A percentile compares a stretch with the other conserved stretches of the same genome.
These are phyloP conservation scores for Trichoderma sp. DNA, from an alignment of 2,329 filamentous ascomycete genomes.

Conservation along the genomic window DNA sequence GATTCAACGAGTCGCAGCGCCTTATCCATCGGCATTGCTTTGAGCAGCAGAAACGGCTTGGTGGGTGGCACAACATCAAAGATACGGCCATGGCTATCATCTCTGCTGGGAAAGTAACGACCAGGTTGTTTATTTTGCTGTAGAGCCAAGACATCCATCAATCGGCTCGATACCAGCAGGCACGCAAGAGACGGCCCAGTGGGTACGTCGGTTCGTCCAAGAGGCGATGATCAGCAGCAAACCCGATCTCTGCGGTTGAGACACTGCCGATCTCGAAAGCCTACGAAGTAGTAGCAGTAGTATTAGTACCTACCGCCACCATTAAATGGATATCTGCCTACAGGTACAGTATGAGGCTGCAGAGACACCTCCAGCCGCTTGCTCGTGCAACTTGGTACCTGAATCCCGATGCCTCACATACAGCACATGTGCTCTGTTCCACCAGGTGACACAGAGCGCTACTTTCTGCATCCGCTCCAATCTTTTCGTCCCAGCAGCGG, in stretches of 20 bases:
- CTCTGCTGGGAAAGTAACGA: neutral
- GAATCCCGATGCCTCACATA: neutral
- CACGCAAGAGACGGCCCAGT: neutral
- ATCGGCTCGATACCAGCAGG: neutral
- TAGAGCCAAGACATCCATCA: neutral
- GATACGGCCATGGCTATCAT: neutral
- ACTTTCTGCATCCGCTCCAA: neutral
- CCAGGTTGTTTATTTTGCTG: neutral
- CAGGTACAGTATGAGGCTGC: neutral
- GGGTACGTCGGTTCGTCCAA: slow-evolving; percentile 5
- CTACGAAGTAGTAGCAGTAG: no score
- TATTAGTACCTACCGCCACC: no score
- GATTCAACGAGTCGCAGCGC: neutral
- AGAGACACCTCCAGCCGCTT: neutral
- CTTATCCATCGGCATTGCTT: neutral
- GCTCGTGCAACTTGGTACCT: neutral
- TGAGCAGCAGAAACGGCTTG: neutral
- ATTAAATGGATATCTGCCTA: no score
- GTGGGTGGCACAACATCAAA: neutral
- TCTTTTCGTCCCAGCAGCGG: neutral
- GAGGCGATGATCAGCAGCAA: slow-evolving; percentile 12
- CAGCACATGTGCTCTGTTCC: neutral
- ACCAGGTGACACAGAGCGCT: neutral
- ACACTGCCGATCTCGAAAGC: neutral
- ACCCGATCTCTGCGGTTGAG: slow-evolving; percentile 5